Base-by-base conservation (phyloP, 306 rosid species). In the Fragaria iinumae region DNA sequence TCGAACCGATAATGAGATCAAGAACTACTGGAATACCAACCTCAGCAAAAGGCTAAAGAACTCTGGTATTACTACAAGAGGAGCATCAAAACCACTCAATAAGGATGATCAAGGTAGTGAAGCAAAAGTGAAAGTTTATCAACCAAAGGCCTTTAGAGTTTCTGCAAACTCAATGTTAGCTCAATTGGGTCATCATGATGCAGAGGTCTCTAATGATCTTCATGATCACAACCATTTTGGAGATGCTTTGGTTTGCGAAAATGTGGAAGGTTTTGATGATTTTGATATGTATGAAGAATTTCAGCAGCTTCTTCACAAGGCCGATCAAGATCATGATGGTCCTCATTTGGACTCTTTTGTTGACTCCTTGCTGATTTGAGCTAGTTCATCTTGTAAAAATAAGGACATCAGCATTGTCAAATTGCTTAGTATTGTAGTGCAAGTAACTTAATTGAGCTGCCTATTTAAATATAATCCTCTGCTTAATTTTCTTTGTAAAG, bases 1-100 rank as follows among this genome's bases (percentile, higher is more conserved):
- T 2, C 75, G 97, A 79, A 92, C 96, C 0, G 97, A 90, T 39
- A 90, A 92, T 25, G 97, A 92, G 78, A 92, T 92, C 74, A 92
- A 92, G 66, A 92, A 90, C 14, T 88, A 90, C 21, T 90, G 97
- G 95, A 92, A 92, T 23, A 84, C 93, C 13, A 88, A 89, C 69
- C 87, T 90, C 27, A 76, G 86, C 36, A 90, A 84, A 52, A 85
- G 79, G 77, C 17, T 88, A 59, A 82, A 49, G 18, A 52, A 17
- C 76, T 69, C 69, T 55, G 75, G 73, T n/a, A 1, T 77, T 2
- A 77, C 36, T 38, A 64, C 16, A 81, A 80, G 1, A 49, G 52
- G 32, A 81, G 80, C 3, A 25, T 49, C 12, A 76, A 76, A 17
- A 78, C 17, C 6, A 9, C 11, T 18, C 49, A 14, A 67, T 20